These are phyloP conservation scores for Zangia roseola DNA, from an alignment of 768 basidiomycete species.

Conservation along the genomic window DNA sequence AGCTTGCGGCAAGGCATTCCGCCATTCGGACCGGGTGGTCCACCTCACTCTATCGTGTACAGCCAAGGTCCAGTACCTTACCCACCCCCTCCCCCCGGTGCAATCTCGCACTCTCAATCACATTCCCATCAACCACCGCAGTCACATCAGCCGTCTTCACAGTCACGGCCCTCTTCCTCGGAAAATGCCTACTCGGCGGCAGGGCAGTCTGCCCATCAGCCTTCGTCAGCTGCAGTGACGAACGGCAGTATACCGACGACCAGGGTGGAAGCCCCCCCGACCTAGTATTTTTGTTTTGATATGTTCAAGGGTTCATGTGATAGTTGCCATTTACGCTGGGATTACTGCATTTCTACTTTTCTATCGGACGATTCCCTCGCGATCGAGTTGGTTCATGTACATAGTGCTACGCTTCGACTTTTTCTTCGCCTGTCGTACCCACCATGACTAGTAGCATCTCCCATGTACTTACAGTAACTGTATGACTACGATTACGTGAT, in stretches of 20 bases:
- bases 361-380: slow-evolving; percentile 23
- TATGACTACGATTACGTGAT: slow-evolving; percentile 29
- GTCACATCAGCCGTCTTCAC: slow-evolving; percentile 34
- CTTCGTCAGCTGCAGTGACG: slow-evolving; percentile 32
- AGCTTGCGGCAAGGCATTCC: slow-evolving; percentile 57
- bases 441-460: slow-evolving; percentile 18
- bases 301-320: slow-evolving; percentile 14
- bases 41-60: slow-evolving; percentile 51
- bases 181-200: slow-evolving; percentile 52
- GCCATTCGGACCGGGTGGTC: slow-evolving; percentile 47
- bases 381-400: slow-evolving; percentile 27
- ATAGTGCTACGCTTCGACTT: slow-evolving; percentile 23
- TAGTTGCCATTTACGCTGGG: slow-evolving; percentile 20
- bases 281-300: slow-evolving; percentile 10
- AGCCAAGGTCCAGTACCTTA: slow-evolving; percentile 48
- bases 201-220: slow-evolving; percentile 31
- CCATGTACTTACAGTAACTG: slow-evolving; percentile 12
- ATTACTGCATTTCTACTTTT: slow-evolving; percentile 23
- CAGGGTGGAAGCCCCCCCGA: slow-evolving; percentile 44
- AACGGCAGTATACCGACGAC: slow-evolving; percentile 40
- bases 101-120: slow-evolving; percentile 42
- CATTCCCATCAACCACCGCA: slow-evolving; percentile 33
- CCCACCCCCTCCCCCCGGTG: slow-evolving; percentile 44
- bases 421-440: slow-evolving; percentile 8
- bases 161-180: slow-evolving; percentile 60